phyloP scores from a whole-genome alignment of 441 rosid genomes.

The Erodium moschatum region DNA sequence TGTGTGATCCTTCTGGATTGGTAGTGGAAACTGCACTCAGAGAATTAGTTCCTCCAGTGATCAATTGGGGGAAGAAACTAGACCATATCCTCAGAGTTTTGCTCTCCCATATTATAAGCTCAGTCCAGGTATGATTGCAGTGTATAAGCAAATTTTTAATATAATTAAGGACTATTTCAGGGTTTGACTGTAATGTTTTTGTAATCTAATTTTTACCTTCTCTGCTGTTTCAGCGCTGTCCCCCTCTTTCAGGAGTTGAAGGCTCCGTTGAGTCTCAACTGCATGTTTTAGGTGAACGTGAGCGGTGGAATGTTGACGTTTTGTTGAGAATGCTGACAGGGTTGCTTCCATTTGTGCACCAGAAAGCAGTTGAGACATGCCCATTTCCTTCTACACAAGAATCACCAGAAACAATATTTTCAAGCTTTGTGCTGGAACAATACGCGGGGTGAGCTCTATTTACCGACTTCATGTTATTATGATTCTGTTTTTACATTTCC shows the following conservation, averaged over 20 bases:
- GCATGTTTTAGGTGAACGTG: constrained; percentile 83
- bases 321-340: constrained; percentile 73
- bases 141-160: constrained; percentile 12
- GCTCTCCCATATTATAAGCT: constrained; percentile 64
- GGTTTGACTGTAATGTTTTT: constrained; percentile 6
- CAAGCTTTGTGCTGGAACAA: constrained; percentile 49
- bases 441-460: constrained; percentile 52
- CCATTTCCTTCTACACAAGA: constrained; percentile 58
- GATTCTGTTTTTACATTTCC: background rate
- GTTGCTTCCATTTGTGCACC: constrained; percentile 63
- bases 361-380: constrained; percentile 70
- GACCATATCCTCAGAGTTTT: constrained; percentile 70
- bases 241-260: constrained; percentile 94
- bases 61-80: constrained; percentile 81
- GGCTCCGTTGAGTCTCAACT: constrained; percentile 86
- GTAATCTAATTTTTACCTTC: constrained; percentile 12
- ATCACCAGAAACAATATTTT: constrained; percentile 38
- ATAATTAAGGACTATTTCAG: constrained; percentile 9
- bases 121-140: constrained; percentile 60
- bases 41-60: constrained; percentile 76
- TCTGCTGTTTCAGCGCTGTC: constrained; percentile 54
- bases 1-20: constrained; percentile 81
- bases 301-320: constrained; percentile 90
- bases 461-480: constrained; percentile 16
- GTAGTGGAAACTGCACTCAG: constrained; percentile 83